phyloP scores from a whole-genome alignment of 306 rosid species.

The cucumber (Cucumis sativus) region DNA sequence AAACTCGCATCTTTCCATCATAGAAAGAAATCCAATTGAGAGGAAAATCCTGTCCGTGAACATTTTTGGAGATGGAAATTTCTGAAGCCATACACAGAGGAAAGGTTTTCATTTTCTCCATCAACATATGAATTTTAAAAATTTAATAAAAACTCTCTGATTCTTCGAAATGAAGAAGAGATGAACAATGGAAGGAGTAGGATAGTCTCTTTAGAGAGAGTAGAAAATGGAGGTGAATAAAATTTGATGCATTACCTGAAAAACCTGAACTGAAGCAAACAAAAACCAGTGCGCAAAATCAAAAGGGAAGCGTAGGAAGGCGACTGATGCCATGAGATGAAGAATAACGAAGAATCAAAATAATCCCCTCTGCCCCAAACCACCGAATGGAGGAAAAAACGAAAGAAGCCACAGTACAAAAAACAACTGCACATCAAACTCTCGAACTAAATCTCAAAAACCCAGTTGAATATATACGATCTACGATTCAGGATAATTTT shows the following conservation, averaged over 20 bases:
- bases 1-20: not conserved
- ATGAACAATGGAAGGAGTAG: not conserved
- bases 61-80: not conserved
- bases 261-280: not conserved
- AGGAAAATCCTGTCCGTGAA: not conserved
- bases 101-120: not conserved
- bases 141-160: not conserved
- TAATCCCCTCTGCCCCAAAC: not conserved
- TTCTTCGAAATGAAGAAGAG: constrained; percentile 1
- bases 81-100: not conserved
- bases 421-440: constrained; percentile 3
- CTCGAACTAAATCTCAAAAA: not conserved
- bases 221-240: not conserved
- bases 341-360: not conserved
- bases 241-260: not conserved
- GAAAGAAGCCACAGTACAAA: not conserved
- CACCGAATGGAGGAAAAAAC: not conserved
- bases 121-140: not conserved
- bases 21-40: not conserved
- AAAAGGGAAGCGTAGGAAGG: not conserved
- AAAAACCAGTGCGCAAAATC: not conserved
- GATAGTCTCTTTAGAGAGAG: not conserved
- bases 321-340: not conserved
- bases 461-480: constrained; percentile 17
- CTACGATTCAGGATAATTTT: constrained; percentile 13